Evolutionary conservation across 2,329 filamentous ascomycete species (phyloP).

Genomic region (Pseudogymnoascus sp.): DNA sequence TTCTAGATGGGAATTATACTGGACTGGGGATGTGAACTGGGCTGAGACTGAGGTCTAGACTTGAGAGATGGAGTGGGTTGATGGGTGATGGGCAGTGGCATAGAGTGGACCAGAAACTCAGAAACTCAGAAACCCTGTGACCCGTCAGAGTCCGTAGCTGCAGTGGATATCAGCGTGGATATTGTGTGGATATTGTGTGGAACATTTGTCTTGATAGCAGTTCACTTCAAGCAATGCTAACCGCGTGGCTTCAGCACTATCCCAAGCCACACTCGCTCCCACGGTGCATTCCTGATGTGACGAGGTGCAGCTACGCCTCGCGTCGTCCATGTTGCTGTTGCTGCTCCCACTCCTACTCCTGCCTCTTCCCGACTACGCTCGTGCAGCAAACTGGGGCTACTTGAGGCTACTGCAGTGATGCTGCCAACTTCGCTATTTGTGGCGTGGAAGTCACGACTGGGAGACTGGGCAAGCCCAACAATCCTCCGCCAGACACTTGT

Average conservation of each 20-base stretch:
- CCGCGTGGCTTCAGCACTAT: background rate
- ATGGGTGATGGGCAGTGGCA: background rate
- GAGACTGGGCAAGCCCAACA: background rate
- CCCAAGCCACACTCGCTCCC: background rate
- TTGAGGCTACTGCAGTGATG: background rate
- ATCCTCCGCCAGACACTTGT: background rate
- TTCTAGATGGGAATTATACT: slow-evolving; percentile 6
- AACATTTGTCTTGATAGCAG: background rate
- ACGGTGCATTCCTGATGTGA: background rate
- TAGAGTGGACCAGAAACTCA: background rate
- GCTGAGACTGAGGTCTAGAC: slow-evolving; percentile 7
- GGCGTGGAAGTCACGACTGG: background rate
- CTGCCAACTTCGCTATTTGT: background rate
- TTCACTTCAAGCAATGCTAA: slow-evolving; percentile 1
- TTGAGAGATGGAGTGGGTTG: background rate
- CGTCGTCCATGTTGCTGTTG: background rate
- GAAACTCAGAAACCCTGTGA: background rate
- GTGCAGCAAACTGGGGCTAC: background rate
- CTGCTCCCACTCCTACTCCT: background rate
- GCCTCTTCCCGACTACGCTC: background rate
- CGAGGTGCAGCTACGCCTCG: background rate
- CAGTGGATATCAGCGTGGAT: background rate
- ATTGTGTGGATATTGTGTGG: background rate
- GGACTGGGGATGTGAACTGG: background rate
- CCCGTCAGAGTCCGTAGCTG: background rate